Percentiles rank a stretch among this genome's conserved stretches.
Conservation (phyloP, 176 grass and related monocot species). For the Bolboschoenus planiculmis region DNA sequence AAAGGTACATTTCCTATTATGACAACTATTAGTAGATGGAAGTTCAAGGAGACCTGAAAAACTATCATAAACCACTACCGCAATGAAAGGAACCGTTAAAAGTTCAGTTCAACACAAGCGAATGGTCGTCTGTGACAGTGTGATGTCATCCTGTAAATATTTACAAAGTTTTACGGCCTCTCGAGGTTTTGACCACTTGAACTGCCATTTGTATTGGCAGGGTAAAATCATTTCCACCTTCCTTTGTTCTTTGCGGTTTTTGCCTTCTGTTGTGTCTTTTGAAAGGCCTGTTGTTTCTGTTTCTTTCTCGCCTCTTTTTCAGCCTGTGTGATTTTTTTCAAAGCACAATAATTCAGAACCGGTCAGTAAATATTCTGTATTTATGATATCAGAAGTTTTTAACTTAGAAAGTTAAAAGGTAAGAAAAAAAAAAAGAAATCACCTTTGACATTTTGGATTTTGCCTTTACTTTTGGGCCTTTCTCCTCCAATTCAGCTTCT, state of each 20-base stretch:
- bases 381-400: not conserved
- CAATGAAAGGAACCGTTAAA: not conserved
- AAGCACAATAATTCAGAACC: not conserved
- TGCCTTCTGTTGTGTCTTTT: slow-evolving; percentile 78
- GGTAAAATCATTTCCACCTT: slow-evolving; percentile 58
- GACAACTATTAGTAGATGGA: not conserved
- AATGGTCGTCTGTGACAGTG: not conserved
- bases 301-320: slow-evolving; percentile 91
- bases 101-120: not conserved
- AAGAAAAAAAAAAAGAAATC: not conserved
- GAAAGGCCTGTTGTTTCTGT: slow-evolving; percentile 81
- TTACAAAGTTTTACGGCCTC: slow-evolving; percentile 19
- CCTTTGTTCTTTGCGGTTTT: slow-evolving; percentile 72
- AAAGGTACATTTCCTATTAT: slow-evolving; percentile 6
- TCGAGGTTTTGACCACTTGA: not conserved
- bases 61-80: not conserved
- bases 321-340: slow-evolving; percentile 38
- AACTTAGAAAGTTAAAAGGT: not conserved
- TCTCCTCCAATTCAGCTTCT: slow-evolving; percentile 82
- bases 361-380: not conserved
- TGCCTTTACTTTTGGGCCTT: slow-evolving; percentile 80
- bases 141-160: slow-evolving; percentile 7
- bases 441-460: slow-evolving; percentile 99
- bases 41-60: not conserved
- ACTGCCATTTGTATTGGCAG: not conserved